Conservation (phyloP, 176 grass and related monocot species). For the Oryza meridionalis region DNA sequence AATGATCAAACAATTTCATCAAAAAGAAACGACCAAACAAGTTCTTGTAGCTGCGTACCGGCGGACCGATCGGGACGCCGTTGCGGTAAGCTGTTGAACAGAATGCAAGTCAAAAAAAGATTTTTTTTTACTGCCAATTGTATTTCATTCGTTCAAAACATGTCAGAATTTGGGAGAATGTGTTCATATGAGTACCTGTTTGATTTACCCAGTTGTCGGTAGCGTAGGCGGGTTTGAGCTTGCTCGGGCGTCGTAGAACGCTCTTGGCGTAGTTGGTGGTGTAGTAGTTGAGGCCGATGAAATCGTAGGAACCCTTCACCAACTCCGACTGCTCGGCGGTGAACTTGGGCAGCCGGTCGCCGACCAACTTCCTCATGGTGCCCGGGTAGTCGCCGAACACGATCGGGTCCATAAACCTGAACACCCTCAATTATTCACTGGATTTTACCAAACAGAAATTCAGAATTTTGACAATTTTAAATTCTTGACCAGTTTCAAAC, state of each 20-base stretch:
- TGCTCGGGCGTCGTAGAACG: conserved; percentile 1
- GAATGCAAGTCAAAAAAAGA: neutral
- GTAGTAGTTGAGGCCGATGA: conserved; percentile 85
- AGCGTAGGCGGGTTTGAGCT: conserved; percentile 17
- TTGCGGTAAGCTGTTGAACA: conserved; percentile 8
- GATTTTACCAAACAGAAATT: neutral
- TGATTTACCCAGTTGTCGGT: conserved; percentile 51
- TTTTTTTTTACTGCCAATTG: too few relatives aligned
- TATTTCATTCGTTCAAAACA: neutral
- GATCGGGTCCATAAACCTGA: conserved; percentile 60
- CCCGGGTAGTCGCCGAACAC: conserved; percentile 67
- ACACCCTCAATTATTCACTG: neutral
- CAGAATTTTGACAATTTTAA: neutral
- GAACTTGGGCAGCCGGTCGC: conserved; percentile 71
- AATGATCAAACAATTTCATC: neutral
- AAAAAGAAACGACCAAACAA: neutral
- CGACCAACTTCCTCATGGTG: conserved; percentile 55
- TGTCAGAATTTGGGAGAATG: too few relatives aligned
- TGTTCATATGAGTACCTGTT: neutral
- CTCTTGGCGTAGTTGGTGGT: conserved; percentile 45
- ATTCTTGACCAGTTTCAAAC: neutral
- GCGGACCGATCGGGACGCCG: conserved; percentile 34
- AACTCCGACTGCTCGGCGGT: conserved; percentile 32
- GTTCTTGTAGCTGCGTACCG: neutral
- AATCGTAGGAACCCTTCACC: conserved; percentile 63